Conservation (phyloP, 495 filamentous ascomycete genomes). For the Pseudevernia furfuracea region DNA sequence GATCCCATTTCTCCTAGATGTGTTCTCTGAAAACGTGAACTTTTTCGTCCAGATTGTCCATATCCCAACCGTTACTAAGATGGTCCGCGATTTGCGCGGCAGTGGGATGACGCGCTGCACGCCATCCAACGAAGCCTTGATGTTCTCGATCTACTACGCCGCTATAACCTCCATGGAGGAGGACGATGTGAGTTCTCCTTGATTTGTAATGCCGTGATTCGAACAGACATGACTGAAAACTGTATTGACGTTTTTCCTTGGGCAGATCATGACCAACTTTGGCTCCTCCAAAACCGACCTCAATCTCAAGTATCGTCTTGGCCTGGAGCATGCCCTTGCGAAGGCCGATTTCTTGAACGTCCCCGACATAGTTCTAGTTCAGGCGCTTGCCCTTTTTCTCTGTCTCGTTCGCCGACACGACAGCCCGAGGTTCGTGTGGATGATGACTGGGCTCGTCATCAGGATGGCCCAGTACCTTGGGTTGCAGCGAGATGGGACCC, state of each 20-base stretch:
- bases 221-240: neutral
- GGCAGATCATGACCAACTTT: constrained; percentile 28
- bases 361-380: constrained; percentile 33
- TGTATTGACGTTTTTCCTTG: neutral
- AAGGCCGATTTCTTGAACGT: constrained; percentile 44
- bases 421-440: constrained; percentile 38
- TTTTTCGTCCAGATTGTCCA: constrained; percentile 4
- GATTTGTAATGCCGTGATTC: neutral
- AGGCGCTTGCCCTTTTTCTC: constrained; percentile 40
- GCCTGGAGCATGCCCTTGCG: constrained; percentile 47
- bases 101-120: constrained; percentile 2
- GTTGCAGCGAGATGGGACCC: constrained; percentile 8
- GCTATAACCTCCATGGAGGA: constrained; percentile 9
- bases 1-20: constrained; percentile 8
- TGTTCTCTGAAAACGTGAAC: constrained; percentile 6
- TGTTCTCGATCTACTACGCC: constrained; percentile 5
- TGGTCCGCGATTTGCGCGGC: constrained; percentile 5
- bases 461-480: constrained; percentile 51
- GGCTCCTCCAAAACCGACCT: constrained; percentile 44
- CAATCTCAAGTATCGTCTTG: constrained; percentile 45
- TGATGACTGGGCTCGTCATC: constrained; percentile 36
- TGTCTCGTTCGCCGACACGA: constrained; percentile 30
- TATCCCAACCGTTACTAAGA: constrained; percentile 5
- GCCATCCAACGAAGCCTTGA: constrained; percentile 5
- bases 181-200: constrained; percentile 9